Percentiles rank a stretch among this genome's conserved stretches.
Conservation (phyloP, 345 rosid species). For the Physaria fendleri region DNA sequence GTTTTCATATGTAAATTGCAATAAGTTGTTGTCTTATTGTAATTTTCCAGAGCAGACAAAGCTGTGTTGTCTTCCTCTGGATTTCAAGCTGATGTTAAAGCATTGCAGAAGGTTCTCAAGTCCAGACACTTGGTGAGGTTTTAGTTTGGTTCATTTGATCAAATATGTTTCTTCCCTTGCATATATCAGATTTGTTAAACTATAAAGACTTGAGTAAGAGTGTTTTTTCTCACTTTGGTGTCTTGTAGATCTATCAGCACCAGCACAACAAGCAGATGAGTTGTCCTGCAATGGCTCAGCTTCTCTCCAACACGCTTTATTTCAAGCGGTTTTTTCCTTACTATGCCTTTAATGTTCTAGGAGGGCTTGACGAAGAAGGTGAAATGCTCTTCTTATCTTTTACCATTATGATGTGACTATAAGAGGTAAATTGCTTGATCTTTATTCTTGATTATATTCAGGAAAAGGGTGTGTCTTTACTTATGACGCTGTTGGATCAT, state of each 20-base stretch:
- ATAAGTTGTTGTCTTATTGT: background rate
- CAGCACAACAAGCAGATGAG: constrained; percentile 99
- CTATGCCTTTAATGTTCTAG: constrained; percentile 87
- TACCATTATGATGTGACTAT: background rate
- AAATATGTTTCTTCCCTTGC: background rate
- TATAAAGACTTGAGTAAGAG: background rate
- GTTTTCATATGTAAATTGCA: background rate
- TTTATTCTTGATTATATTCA: constrained; percentile 17
- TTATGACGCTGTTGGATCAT: constrained; percentile 97
- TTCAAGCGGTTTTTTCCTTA: constrained; percentile 97
- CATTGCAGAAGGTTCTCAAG: constrained; percentile 72
- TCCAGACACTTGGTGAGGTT: constrained; percentile 87
- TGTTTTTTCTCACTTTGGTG: background rate
- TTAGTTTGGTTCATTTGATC: background rate
- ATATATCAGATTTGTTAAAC: background rate
- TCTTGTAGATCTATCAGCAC: constrained; percentile 79
- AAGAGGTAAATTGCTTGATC: background rate
- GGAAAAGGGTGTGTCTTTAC: constrained; percentile 97
- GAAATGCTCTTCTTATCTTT: background rate
- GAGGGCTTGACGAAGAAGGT: constrained; percentile 96
- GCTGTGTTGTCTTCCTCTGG: constrained; percentile 90
- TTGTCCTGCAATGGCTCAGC: constrained; percentile 93
- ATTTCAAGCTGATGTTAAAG: constrained; percentile 94
- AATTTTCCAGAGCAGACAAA: constrained; percentile 62
- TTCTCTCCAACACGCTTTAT: constrained; percentile 95